phyloP scores from a whole-genome alignment of 768 basidiomycete genomes.

The Holtermannia corniformis region DNA sequence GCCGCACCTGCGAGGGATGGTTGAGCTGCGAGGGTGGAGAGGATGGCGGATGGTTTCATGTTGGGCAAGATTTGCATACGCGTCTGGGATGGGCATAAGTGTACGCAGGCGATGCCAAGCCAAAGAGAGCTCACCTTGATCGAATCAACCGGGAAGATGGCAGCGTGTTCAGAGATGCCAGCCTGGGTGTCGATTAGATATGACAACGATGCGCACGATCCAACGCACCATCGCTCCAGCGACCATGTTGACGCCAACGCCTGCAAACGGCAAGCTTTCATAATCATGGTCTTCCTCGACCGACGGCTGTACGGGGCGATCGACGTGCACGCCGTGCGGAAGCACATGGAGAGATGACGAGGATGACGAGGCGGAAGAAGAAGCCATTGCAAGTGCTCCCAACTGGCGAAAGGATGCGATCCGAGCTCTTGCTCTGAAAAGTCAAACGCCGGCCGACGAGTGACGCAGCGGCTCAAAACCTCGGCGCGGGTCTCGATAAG shows the following conservation, averaged over 20 bases:
- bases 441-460: too few species aligned
- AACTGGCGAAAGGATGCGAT: too few species aligned
- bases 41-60: slow-evolving; percentile 15
- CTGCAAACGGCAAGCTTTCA: slow-evolving; percentile 62
- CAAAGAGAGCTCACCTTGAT: slow-evolving; percentile 65
- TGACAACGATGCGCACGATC: background rate
- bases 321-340: slow-evolving; percentile 11
- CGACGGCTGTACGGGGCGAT: slow-evolving; percentile 13
- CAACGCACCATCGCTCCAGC: slow-evolving; percentile 81
- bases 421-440: too few species aligned
- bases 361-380: slow-evolving; percentile 5
- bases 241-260: slow-evolving; percentile 86
- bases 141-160: slow-evolving; percentile 97
- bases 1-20: slow-evolving; percentile 5
- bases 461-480: too few species aligned
- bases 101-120: background rate
- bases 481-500: too few species aligned
- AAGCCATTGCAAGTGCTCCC: too few species aligned
- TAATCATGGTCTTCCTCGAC: slow-evolving; percentile 54
- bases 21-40: background rate
- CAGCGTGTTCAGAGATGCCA: slow-evolving; percentile 96
- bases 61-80: slow-evolving; percentile 93
- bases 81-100: slow-evolving; percentile 51
- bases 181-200: slow-evolving; percentile 52
- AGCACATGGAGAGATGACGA: slow-evolving; percentile 15